Conservation (phyloP, 176 grass and related monocot species). For the Olyra latifolia region DNA sequence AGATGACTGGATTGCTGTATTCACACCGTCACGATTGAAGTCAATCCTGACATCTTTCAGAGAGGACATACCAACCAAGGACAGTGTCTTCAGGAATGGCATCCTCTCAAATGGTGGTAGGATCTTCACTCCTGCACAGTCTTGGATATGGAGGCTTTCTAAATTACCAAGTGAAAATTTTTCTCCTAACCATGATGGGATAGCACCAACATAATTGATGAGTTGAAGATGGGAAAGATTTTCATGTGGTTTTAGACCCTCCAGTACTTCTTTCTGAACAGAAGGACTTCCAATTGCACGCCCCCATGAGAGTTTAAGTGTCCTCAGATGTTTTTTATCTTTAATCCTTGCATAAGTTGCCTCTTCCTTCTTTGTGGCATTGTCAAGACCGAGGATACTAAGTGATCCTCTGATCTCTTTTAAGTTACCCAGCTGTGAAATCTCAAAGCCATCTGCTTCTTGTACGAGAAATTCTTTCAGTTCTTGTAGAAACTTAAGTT, state of each 20-base stretch:
- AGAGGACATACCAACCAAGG: constrained; percentile 27
- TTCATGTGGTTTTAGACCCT: constrained; percentile 36
- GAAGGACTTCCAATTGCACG: background rate
- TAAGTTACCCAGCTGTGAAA: constrained; percentile 36
- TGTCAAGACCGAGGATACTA: constrained; percentile 33
- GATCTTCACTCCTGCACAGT: background rate
- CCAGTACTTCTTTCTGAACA: constrained; percentile 26
- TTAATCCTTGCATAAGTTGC: constrained; percentile 30
- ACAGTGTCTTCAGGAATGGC: constrained; percentile 22
- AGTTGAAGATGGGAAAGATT: constrained; percentile 7
- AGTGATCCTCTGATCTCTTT: constrained; percentile 40
- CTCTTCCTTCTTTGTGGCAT: constrained; percentile 27
- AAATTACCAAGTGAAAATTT: background rate
- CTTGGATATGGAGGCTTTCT: constrained; percentile 28
- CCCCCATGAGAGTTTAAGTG: constrained; percentile 34
- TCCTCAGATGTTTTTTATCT: constrained; percentile 41
- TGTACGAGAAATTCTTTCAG: constrained; percentile 40
- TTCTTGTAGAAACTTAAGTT: constrained; percentile 40
- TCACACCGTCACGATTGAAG: background rate
- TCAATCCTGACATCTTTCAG: constrained; percentile 24
- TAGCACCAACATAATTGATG: constrained; percentile 11
- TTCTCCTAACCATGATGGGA: constrained; percentile 11
- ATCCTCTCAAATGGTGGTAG: constrained; percentile 25
- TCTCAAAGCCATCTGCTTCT: constrained; percentile 6
- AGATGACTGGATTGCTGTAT: background rate